These are phyloP conservation scores for Ilyonectria destructans DNA, from an alignment of 2,329 filamentous ascomycete genomes.

Conservation along the genomic window DNA sequence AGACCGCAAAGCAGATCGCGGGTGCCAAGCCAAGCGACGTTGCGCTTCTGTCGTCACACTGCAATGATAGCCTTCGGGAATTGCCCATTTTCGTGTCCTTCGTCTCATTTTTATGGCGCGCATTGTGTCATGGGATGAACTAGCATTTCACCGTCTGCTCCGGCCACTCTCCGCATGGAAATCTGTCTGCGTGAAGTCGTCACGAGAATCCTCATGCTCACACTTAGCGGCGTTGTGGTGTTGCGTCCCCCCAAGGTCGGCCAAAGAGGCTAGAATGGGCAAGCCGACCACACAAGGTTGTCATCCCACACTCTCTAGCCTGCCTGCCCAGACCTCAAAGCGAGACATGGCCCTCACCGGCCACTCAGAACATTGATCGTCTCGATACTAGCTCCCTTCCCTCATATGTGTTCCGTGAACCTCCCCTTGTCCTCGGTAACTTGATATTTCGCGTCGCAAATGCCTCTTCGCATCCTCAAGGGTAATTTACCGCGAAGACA, in stretches of 20 bases:
- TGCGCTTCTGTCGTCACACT: conserved; percentile 34
- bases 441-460: conserved; percentile 21
- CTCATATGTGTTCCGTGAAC: conserved; percentile 15
- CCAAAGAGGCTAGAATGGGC: conserved; percentile 38
- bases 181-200: conserved; percentile 33
- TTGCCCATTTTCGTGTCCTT: conserved; percentile 21
- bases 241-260: conserved; percentile 38
- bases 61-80: conserved; percentile 25
- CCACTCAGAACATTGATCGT: conserved; percentile 35
- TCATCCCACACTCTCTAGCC: conserved; percentile 24
- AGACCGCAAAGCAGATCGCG: conserved; percentile 26
- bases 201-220: conserved; percentile 32
- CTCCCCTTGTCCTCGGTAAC: conserved; percentile 19
- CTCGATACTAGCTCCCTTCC: conserved; percentile 25
- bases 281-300: conserved; percentile 32
- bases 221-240: conserved; percentile 39
- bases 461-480: conserved; percentile 19
- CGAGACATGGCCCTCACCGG: conserved; percentile 39
- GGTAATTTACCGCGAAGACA: not conserved
- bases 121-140: conserved; percentile 30
- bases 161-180: conserved; percentile 30
- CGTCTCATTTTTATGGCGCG: conserved; percentile 7
- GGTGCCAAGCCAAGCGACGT: conserved; percentile 40
- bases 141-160: conserved; percentile 12
- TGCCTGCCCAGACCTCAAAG: conserved; percentile 33